Evolutionary conservation across 176 grass and related monocot genomes (phyloP).

Genomic region (Carex scoparia): DNA sequence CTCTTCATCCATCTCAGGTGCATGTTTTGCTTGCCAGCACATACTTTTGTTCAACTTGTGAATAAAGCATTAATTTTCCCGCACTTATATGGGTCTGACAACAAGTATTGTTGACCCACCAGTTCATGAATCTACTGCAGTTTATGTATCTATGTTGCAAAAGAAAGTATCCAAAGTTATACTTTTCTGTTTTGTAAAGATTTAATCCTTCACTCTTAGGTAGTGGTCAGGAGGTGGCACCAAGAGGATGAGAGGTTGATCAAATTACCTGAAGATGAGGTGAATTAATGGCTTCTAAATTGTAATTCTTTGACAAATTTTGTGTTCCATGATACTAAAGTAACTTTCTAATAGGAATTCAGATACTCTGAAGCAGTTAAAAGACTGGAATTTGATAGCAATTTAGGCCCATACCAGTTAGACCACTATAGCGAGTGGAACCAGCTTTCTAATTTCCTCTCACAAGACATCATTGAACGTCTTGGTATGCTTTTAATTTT

Average conservation of each 20-base stretch:
- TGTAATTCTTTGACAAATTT: not conserved
- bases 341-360: conserved; percentile 64
- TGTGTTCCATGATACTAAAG: conserved; percentile 17
- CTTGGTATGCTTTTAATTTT: conserved; percentile 46
- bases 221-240: conserved; percentile 75
- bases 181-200: not conserved
- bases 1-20: conserved; percentile 58
- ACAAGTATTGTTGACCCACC: not conserved
- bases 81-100: not conserved
- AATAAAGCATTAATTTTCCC: not conserved
- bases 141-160: not conserved
- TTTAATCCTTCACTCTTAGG: conserved; percentile 33
- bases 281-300: conserved; percentile 20
- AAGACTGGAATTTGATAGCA: conserved; percentile 62
- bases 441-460: conserved; percentile 69
- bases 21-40: not conserved
- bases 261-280: conserved; percentile 78
- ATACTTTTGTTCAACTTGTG: not conserved
- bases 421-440: conserved; percentile 62
- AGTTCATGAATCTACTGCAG: not conserved
- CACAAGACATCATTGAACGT: conserved; percentile 53
- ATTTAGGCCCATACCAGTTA: conserved; percentile 78
- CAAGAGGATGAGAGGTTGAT: conserved; percentile 55
- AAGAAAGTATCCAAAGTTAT: not conserved
- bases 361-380: conserved; percentile 80